Percentiles rank a stretch among this genome's conserved stretches.
These are phyloP conservation scores for Pythium myriotylum DNA, from an alignment of 352 stramenopile genomes.

Conservation along the genomic window DNA sequence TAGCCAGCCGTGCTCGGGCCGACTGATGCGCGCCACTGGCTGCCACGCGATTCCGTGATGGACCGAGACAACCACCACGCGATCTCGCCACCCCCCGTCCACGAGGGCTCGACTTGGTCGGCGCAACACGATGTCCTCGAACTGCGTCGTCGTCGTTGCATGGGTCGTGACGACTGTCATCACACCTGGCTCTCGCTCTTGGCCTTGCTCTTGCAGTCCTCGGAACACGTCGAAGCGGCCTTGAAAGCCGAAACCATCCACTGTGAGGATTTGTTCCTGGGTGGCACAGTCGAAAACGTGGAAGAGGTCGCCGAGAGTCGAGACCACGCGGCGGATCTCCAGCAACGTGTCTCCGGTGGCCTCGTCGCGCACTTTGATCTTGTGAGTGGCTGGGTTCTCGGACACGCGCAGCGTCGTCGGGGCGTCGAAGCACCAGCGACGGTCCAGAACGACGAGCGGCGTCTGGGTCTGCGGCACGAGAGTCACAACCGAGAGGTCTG, in stretches of 20 bases:
- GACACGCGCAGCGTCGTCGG: conserved; percentile 6
- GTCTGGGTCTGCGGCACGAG: conserved; percentile 3
- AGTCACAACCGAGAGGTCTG: background rate
- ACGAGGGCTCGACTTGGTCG: conserved; percentile 11
- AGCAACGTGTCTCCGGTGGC: conserved; percentile 4
- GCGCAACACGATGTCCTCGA: conserved; percentile 9
- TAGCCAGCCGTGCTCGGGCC: conserved; percentile 1
- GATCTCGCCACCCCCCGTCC: conserved; percentile 1
- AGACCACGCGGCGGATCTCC: conserved; percentile 13
- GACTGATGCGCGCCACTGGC: conserved; percentile 10
- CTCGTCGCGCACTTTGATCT: conserved; percentile 10
- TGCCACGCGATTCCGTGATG: conserved; percentile 14
- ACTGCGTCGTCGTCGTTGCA: conserved; percentile 1
- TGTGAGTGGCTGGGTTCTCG: conserved; percentile 10
- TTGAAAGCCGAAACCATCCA: background rate
- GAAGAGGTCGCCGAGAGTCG: conserved; percentile 1
- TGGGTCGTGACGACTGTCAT: background rate
- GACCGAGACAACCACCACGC: conserved; percentile 13
- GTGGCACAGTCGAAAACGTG: conserved; percentile 5
- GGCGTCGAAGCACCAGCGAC: conserved; percentile 1
- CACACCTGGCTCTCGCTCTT: conserved; percentile 10
- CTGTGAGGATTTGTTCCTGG: conserved; percentile 11
- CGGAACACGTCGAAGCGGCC: conserved; percentile 9
- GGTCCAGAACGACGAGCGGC: conserved; percentile 8
- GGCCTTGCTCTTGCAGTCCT: conserved; percentile 1